Evolutionary conservation across 371 early-diverging fungal genomes (phyloP).

Genomic region (Zopfochytrium polystomum): DNA sequence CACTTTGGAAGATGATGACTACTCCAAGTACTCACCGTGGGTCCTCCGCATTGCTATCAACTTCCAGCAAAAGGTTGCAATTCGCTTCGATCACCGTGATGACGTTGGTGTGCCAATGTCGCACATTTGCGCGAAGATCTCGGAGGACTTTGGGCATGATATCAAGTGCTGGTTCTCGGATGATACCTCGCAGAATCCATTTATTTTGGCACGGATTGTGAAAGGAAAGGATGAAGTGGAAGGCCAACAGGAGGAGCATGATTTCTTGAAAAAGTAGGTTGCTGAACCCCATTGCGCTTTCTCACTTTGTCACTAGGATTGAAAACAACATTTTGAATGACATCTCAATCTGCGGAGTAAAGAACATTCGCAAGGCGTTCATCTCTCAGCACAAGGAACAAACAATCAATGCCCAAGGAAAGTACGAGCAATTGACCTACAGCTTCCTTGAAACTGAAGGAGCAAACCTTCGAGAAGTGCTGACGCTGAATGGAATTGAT

Average conservation of each 20-base stretch:
- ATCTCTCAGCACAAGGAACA: slow-evolving; percentile 74
- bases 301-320: slow-evolving; percentile 34
- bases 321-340: slow-evolving; percentile 82
- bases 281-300: no score
- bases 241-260: slow-evolving; percentile 68
- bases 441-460: slow-evolving; percentile 98
- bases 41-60: slow-evolving; percentile 90
- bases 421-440: slow-evolving; percentile 67
- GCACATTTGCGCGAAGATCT: slow-evolving; percentile 63
- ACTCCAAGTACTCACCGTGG: slow-evolving; percentile 84
- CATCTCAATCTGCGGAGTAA: slow-evolving; percentile 89
- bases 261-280: slow-evolving; percentile 69
- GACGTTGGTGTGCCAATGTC: slow-evolving; percentile 89
- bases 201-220: slow-evolving; percentile 86
- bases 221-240: slow-evolving; percentile 63
- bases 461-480: slow-evolving; percentile 84
- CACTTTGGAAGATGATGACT: slow-evolving; percentile 74
- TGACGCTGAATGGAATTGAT: slow-evolving; percentile 84
- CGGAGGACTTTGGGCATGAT: slow-evolving; percentile 68
- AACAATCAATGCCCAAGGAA: slow-evolving; percentile 57
- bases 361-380: slow-evolving; percentile 87
- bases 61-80: slow-evolving; percentile 76
- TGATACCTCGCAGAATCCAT: slow-evolving; percentile 86
- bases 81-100: no score
- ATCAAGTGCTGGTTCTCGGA: slow-evolving; percentile 84